Percentiles rank a stretch among this genome's conserved stretches.
phyloP scores from a whole-genome alignment of 2,329 filamentous ascomycete genomes.

The Dactylellina drechsleri region DNA sequence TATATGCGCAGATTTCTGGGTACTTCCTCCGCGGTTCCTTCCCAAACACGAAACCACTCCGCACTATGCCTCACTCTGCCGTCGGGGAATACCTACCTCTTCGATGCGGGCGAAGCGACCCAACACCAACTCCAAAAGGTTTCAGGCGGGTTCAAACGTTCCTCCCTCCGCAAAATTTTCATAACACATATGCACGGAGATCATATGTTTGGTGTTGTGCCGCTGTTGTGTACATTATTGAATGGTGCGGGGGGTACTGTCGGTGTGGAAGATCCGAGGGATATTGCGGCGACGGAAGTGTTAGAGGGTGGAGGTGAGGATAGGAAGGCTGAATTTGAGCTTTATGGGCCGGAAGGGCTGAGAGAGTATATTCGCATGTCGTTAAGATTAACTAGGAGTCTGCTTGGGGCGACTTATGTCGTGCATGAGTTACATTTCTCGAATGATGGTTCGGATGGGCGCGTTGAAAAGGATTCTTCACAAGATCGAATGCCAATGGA shows the following conservation, averaged over 20 bases:
- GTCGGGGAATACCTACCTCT: conserved; percentile 55
- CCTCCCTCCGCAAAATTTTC: conserved; percentile 56
- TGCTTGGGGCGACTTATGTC: conserved; percentile 53
- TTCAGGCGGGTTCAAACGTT: conserved; percentile 40
- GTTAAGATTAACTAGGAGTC: conserved; percentile 53
- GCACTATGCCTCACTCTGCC: conserved; percentile 56
- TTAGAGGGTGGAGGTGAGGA: background rate
- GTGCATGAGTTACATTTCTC: conserved; percentile 56
- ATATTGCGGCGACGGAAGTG: conserved; percentile 11
- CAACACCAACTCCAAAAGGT: conserved; percentile 56
- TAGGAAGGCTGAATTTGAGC: conserved; percentile 47
- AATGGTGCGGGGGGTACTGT: conserved; percentile 56
- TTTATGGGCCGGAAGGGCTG: conserved; percentile 57
- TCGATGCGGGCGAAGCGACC: conserved; percentile 57
- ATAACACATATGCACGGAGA: conserved; percentile 58
- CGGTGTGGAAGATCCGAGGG: conserved; percentile 53
- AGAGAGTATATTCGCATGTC: conserved; percentile 56
- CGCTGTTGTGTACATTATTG: conserved; percentile 56
- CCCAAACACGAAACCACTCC: conserved; percentile 56
- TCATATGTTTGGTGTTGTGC: conserved; percentile 57
- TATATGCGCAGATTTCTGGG: conserved; percentile 51
- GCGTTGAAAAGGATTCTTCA: conserved; percentile 13
- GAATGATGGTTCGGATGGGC: background rate
- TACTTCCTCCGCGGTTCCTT: conserved; percentile 57
- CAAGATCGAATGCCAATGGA: conserved; percentile 49